phyloP scores from a whole-genome alignment of 148 eudicot species.

The Amaranthus palmeri region DNA sequence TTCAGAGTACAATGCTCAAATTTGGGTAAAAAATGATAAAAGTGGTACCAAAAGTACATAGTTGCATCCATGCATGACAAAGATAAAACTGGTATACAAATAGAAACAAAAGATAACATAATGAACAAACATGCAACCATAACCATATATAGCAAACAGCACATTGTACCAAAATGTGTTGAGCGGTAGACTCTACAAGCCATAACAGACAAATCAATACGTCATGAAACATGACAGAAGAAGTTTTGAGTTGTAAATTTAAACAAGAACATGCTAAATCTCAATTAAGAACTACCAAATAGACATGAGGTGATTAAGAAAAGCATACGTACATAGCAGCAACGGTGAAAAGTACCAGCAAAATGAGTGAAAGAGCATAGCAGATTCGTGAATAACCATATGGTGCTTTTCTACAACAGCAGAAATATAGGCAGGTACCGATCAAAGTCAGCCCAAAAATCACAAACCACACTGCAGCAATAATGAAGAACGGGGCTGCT shows the following conservation, averaged over 20 bases:
- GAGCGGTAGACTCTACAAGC: background rate
- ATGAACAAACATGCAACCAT: no score
- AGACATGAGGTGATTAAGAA: background rate
- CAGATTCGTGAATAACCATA: conserved; percentile 50
- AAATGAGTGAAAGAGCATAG: conserved; percentile 47
- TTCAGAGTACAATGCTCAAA: no score
- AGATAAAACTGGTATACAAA: no score
- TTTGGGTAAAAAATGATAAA: no score
- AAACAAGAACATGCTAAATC: background rate
- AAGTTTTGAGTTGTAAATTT: background rate
- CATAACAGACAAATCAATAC: background rate
- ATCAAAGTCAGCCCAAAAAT: conserved; percentile 50
- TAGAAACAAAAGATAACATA: no score
- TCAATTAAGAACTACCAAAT: background rate
- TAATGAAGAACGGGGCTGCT: conserved; percentile 44
- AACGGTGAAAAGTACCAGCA: conserved; percentile 40
- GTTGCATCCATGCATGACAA: no score
- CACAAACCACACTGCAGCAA: conserved; percentile 49
- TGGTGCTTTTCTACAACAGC: conserved; percentile 43
- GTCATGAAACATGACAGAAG: background rate
- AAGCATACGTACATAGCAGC: conserved; percentile 44
- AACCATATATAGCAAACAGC: no score
- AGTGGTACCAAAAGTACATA: no score
- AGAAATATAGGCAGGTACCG: conserved; percentile 43
- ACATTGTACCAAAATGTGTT: no score